Evolutionary conservation across 441 rosid genomes (phyloP).

Genomic region (Macaranga tanarius): DNA sequence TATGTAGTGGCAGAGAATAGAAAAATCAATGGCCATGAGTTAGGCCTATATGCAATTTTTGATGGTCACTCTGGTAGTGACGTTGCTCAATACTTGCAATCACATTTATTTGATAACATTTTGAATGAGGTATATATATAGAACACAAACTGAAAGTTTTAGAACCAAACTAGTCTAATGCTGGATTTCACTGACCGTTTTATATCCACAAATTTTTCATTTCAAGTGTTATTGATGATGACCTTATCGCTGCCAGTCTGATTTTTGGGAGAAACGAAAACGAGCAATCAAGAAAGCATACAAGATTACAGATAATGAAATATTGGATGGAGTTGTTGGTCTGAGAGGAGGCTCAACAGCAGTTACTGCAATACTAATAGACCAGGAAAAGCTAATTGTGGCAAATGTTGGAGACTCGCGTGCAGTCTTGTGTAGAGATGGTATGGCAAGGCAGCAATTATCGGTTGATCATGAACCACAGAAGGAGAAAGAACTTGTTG

Average conservation of each 20-base stretch:
- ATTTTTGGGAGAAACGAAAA: constrained; percentile 41
- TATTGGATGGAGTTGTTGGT: constrained; percentile 35
- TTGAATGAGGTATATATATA: constrained; percentile 34
- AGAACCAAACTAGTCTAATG: too few relatives aligned
- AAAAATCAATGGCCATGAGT: constrained; percentile 33
- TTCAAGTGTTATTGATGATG: background rate
- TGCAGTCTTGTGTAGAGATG: constrained; percentile 40
- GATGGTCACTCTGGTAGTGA: constrained; percentile 54
- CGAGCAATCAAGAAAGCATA: constrained; percentile 42
- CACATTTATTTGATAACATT: constrained; percentile 47
- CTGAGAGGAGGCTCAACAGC: constrained; percentile 56
- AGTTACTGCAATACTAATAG: constrained; percentile 50
- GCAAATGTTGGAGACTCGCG: constrained; percentile 58
- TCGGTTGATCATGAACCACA: constrained; percentile 38
- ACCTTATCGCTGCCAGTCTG: constrained; percentile 29
- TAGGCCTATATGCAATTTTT: constrained; percentile 54
- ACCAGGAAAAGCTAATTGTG: constrained; percentile 42
- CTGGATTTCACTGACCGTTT: background rate
- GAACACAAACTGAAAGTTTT: background rate
- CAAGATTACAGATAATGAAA: constrained; percentile 37
- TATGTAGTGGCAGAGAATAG: constrained; percentile 46
- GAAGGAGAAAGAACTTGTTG: constrained; percentile 34
- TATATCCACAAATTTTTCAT: background rate
- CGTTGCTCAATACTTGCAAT: constrained; percentile 48
- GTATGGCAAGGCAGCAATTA: constrained; percentile 27